phyloP scores from a whole-genome alignment of 495 filamentous ascomycete genomes.

The Podospora anserina region DNA sequence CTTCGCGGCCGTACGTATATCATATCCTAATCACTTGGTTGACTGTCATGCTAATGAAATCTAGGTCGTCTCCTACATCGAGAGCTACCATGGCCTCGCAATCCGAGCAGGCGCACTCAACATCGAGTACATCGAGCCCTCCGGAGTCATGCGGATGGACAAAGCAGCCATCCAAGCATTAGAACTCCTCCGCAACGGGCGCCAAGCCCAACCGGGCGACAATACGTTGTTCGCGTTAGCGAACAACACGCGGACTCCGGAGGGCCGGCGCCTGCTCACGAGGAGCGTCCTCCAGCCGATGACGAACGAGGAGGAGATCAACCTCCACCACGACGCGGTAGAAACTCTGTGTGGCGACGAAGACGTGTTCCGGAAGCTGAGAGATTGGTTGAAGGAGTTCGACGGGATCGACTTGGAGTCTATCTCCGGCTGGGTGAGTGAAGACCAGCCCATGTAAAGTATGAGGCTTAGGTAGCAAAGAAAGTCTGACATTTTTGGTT shows the following conservation, averaged over 20 bases:
- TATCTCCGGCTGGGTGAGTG: constrained; percentile 21
- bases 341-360: constrained; percentile 81
- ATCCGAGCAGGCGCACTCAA: constrained; percentile 66
- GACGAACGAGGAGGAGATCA: constrained; percentile 57
- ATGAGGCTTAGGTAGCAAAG: neutral
- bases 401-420: constrained; percentile 27
- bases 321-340: constrained; percentile 75
- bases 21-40: constrained; percentile 8
- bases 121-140: constrained; percentile 82
- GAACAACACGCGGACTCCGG: constrained; percentile 80
- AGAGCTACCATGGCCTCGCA: constrained; percentile 62
- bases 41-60: constrained; percentile 20
- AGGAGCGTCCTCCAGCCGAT: constrained; percentile 88
- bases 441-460: no score
- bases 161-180: constrained; percentile 77
- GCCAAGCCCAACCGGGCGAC: constrained; percentile 67
- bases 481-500: neutral
- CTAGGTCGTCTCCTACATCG: constrained; percentile 79
- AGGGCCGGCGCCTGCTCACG: constrained; percentile 78
- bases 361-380: constrained; percentile 78
- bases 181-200: constrained; percentile 86
- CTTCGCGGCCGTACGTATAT: constrained; percentile 70
- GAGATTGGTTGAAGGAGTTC: constrained; percentile 50
- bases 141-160: constrained; percentile 94
- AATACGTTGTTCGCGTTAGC: constrained; percentile 75